Evolutionary conservation across 441 rosid genomes (phyloP).

Genomic region (Mallotus japonicus): DNA sequence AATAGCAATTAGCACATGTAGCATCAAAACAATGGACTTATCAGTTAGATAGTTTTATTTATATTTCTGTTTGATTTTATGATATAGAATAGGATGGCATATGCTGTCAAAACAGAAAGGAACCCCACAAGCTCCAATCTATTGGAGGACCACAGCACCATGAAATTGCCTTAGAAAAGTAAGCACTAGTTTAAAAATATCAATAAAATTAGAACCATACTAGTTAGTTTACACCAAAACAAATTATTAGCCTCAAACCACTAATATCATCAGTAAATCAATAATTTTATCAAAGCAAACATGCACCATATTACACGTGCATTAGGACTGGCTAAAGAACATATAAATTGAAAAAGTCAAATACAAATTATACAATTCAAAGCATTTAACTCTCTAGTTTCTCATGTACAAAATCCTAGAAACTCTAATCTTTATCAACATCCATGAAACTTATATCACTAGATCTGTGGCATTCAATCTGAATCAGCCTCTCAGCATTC

Average conservation of each 20-base stretch:
- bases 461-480: conserved; percentile 6
- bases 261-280: neutral
- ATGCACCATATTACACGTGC: neutral
- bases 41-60: neutral
- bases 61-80: neutral
- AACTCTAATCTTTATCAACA: conserved; percentile 2
- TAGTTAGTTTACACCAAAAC: neutral
- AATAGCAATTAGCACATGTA: neutral
- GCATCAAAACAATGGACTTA: neutral
- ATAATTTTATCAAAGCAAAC: neutral
- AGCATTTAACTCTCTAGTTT: neutral
- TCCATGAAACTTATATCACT: neutral
- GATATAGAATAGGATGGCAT: neutral
- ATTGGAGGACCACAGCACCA: neutral
- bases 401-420: neutral
- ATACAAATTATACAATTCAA: neutral
- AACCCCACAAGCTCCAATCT: neutral
- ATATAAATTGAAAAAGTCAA: neutral
- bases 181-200: neutral
- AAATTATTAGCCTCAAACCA: neutral
- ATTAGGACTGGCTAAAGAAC: neutral
- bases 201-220: neutral
- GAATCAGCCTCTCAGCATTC: neutral
- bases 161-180: neutral
- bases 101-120: neutral